Evolutionary conservation across 345 rosid genomes (phyloP).

Genomic region (Eucalyptus melliodora): DNA sequence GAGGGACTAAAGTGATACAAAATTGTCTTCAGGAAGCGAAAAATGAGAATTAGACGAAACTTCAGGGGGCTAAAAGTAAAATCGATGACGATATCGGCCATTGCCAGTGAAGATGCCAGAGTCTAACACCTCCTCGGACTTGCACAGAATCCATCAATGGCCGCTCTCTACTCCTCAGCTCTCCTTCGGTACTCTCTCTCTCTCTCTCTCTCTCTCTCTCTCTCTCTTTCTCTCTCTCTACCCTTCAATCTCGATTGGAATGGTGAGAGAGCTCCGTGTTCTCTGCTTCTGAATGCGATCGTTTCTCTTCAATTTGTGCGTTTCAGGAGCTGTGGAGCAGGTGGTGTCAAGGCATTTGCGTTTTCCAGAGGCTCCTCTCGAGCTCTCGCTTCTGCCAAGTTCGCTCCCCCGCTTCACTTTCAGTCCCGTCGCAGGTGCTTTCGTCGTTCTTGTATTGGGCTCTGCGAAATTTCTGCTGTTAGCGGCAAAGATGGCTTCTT

Average conservation of each 20-base stretch:
- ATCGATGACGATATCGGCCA: background rate
- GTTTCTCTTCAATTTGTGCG: background rate
- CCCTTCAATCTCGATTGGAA: background rate
- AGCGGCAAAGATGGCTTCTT: background rate
- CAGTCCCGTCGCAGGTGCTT: background rate
- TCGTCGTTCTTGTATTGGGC: background rate
- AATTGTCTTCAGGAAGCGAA: background rate
- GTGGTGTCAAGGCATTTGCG: background rate
- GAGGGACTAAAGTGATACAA: background rate
- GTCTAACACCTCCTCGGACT: background rate
- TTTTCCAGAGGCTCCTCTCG: background rate
- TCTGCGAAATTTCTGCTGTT: background rate
- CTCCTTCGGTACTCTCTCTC: slow-evolving; percentile 29
- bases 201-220: background rate
- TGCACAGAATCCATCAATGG: slow-evolving; percentile 10
- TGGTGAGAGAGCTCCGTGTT: background rate
- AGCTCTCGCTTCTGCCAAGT: background rate
- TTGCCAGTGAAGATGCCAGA: background rate
- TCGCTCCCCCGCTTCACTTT: background rate
- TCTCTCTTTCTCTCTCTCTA: background rate
- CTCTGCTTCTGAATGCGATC: background rate
- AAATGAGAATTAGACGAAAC: background rate
- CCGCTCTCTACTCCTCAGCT: slow-evolving; percentile 20
- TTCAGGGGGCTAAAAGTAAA: background rate
- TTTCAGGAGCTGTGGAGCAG: background rate